phyloP scores from a whole-genome alignment of 2,329 filamentous ascomycete species.

The Corniculantispora saksenae region DNA sequence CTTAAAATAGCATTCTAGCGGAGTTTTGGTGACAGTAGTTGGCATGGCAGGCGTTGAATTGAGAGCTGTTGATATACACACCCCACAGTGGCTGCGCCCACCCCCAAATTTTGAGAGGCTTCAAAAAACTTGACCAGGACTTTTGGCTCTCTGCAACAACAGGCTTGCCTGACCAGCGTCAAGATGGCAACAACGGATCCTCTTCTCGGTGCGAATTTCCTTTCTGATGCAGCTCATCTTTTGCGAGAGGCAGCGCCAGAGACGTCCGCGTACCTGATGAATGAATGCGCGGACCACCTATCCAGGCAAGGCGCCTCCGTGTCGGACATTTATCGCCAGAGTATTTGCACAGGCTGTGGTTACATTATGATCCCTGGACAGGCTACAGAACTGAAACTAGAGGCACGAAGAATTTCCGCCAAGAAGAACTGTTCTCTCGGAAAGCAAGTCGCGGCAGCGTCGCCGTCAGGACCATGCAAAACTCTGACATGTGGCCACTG shows the following conservation, averaged over 20 bases:
- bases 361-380: constrained; percentile 59
- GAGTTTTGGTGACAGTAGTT: background rate
- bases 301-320: constrained; percentile 45
- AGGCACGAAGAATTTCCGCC: constrained; percentile 26
- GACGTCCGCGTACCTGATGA: constrained; percentile 62
- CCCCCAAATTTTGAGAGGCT: constrained; percentile 3
- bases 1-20: background rate
- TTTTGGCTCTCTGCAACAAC: background rate
- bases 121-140: background rate
- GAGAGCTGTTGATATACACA: constrained; percentile 6
- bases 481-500: constrained; percentile 49
- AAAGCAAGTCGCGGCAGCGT: background rate
- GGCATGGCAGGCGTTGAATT: constrained; percentile 9
- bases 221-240: constrained; percentile 62
- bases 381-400: constrained; percentile 41
- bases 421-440: background rate
- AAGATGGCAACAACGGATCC: constrained; percentile 26
- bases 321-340: constrained; percentile 53
- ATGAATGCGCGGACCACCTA: constrained; percentile 50
- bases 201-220: constrained; percentile 41
- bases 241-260: constrained; percentile 54
- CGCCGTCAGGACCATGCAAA: constrained; percentile 36
- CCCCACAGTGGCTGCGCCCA: constrained; percentile 11
- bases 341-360: constrained; percentile 61
- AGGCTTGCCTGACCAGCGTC: background rate